Percentiles rank a stretch among this genome's conserved stretches.
These are phyloP conservation scores for Meyerozyma sp. DNA, from an alignment of 1,139 yeast species.

Conservation along the genomic window DNA sequence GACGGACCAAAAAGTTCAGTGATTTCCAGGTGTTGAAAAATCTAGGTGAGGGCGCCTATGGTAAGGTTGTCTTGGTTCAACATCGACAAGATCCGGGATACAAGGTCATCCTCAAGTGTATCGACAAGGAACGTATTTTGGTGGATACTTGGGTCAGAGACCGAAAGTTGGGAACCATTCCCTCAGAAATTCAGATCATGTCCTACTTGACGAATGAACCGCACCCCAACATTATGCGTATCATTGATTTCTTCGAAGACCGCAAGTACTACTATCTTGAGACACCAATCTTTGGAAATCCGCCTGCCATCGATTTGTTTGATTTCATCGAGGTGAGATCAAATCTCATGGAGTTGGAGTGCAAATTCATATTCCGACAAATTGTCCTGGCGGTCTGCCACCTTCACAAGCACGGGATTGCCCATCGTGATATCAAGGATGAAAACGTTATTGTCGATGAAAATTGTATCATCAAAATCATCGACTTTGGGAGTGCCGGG, in stretches of 20 bases:
- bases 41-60: conserved; percentile 96
- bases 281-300: conserved; percentile 82
- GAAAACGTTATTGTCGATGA: conserved; percentile 88
- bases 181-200: conserved; percentile 91
- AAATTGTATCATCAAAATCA: conserved; percentile 69
- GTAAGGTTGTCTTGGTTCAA: conserved; percentile 79
- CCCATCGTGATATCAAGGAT: conserved; percentile 92
- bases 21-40: conserved; percentile 70
- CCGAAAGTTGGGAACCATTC: conserved; percentile 83
- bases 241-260: conserved; percentile 90
- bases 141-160: conserved; percentile 98
- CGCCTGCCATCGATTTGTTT: conserved; percentile 87
- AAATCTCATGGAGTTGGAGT: conserved; percentile 72
- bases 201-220: conserved; percentile 68
- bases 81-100: conserved; percentile 59
- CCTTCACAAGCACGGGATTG: conserved; percentile 79
- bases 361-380: conserved; percentile 73
- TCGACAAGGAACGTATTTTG: conserved; percentile 83
- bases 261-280: conserved; percentile 83
- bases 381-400: conserved; percentile 73
- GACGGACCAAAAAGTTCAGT: conserved; percentile 61
- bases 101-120: conserved; percentile 77
- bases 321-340: conserved; percentile 84
- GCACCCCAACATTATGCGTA: conserved; percentile 80
- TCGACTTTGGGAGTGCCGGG: conserved; percentile 95